phyloP scores from a whole-genome alignment of 176 grass and related monocot species.

The Neostapfia colusana region DNA sequence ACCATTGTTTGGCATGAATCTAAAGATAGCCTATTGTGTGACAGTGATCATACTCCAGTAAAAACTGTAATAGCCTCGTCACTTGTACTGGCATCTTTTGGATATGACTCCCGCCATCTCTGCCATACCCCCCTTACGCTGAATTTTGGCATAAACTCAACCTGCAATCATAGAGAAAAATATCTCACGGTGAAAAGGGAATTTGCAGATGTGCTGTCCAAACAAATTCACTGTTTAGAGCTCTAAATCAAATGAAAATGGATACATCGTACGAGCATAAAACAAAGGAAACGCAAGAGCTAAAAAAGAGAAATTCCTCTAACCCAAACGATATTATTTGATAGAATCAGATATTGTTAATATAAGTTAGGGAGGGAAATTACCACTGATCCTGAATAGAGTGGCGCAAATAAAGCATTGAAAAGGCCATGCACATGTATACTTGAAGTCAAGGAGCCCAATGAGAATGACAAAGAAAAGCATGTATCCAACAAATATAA shows the following conservation, averaged over 20 bases:
- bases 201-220: too few relatives aligned
- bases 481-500: slow-evolving; percentile 16
- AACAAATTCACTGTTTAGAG: too few relatives aligned
- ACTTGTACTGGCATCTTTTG: slow-evolving; percentile 48
- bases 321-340: slow-evolving; percentile 19
- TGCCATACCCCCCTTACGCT: slow-evolving; percentile 93
- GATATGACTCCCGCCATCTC: slow-evolving; percentile 91
- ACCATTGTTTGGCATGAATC: background rate
- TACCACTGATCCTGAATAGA: slow-evolving; percentile 95
- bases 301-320: slow-evolving; percentile 9
- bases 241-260: too few relatives aligned
- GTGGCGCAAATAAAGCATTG: slow-evolving; percentile 89
- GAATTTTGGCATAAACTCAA: slow-evolving; percentile 96
- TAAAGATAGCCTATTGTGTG: slow-evolving; percentile 2
- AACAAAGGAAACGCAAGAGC: too few relatives aligned
- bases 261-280: too few relatives aligned
- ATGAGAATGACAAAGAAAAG: slow-evolving; percentile 21
- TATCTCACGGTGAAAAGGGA: background rate
- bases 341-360: background rate
- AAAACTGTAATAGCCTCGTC: slow-evolving; percentile 85
- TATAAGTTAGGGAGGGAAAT: slow-evolving; percentile 31
- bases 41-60: slow-evolving; percentile 66
- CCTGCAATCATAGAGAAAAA: slow-evolving; percentile 51
- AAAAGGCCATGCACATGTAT: slow-evolving; percentile 99
- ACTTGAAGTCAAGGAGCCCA: slow-evolving; percentile 73